A percentile compares a stretch with the other conserved stretches of the same genome.
These are phyloP conservation scores for Zygosaccharomyces bailii DNA, from an alignment of 805 yeast species.

Conservation along the genomic window DNA sequence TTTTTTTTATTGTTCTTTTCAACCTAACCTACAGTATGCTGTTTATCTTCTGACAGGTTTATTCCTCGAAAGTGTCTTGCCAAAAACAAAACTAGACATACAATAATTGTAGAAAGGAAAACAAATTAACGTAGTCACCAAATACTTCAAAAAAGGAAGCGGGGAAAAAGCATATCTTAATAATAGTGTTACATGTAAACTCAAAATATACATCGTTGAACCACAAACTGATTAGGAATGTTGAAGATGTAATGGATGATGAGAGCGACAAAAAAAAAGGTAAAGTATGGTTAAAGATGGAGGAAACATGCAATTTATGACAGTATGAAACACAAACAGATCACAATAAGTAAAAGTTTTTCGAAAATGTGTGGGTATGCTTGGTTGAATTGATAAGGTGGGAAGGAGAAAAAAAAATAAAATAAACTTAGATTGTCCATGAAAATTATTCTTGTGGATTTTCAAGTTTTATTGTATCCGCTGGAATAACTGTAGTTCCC, in stretches of 20 bases:
- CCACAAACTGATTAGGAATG: slow-evolving; percentile 1
- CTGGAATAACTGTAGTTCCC: slow-evolving; percentile 20
- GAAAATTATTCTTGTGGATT: background rate
- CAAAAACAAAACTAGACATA: too few relatives aligned
- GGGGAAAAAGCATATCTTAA: background rate
- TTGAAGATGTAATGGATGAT: background rate
- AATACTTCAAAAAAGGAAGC: too few relatives aligned
- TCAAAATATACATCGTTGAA: slow-evolving; percentile 1
- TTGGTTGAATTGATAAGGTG: background rate
- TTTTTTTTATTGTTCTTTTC: background rate
- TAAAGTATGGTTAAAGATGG: background rate
- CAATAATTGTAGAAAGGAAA: too few relatives aligned
- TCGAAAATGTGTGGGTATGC: slow-evolving; percentile 2
- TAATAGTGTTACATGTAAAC: slow-evolving; percentile 5
- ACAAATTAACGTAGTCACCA: too few relatives aligned
- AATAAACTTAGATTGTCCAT: background rate
- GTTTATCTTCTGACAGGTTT: too few relatives aligned
- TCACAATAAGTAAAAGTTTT: slow-evolving; percentile 2
- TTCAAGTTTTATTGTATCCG: slow-evolving; percentile 16
- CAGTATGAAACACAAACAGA: slow-evolving; percentile 3
- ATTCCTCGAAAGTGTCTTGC: too few relatives aligned
- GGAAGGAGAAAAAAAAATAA: slow-evolving; percentile 1
- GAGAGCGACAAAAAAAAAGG: slow-evolving; percentile 2
- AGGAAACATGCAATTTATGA: slow-evolving; percentile 3
- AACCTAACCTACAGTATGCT: background rate